Evolutionary conservation across 2,329 filamentous ascomycete genomes (phyloP), one percentile per base, ranked within the genome.

Genomic region (Ilyonectria destructans): DNA sequence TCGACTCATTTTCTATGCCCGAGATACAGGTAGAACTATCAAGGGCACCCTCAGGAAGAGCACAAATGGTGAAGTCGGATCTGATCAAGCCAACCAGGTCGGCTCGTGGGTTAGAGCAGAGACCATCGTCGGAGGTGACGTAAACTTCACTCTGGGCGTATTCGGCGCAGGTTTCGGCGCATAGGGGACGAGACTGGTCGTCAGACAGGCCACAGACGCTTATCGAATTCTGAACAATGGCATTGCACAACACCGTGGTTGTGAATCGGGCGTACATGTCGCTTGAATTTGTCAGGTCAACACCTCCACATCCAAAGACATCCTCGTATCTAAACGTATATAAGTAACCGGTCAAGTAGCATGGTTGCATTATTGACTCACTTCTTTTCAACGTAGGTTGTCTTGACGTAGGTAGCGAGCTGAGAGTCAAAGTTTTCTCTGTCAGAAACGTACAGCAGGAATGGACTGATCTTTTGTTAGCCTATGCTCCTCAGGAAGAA

Each of bases 211-310:
- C 82, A 82, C 96, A 99, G 29, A 87, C 78, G 12, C 83, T 79
- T 75, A 92, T 90, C 6, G 96, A 98, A 78, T 94, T 95, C 82
- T 99, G 96, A 58, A 99, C 89, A 78, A 99, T 93, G 72, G 93
- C 89, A 85, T 97, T 98, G 87, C 96, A 99, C 71, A 99, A 88
- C 71, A 97, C 92, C 69, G 93, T 96, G 54, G 91, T 96, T 6
- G 96, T 97, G 82, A 96, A 99, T 75, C 96, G 92, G 56, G 96
- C 96, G 82, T 99, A 99, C 77, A 95, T 89, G 76, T 92, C 88
- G 73, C 90, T 92, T 4, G 94, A 92, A 79, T 97, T 93, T 63
- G 89, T 90, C 64, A 95, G 87, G 77, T 96, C 90, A 75, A 98
- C 86, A 69, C 89, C 88, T 55, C 88, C 86, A 80, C 96, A 99